Evolutionary conservation across 345 rosid genomes (phyloP).

Genomic region (Geranium brycei): DNA sequence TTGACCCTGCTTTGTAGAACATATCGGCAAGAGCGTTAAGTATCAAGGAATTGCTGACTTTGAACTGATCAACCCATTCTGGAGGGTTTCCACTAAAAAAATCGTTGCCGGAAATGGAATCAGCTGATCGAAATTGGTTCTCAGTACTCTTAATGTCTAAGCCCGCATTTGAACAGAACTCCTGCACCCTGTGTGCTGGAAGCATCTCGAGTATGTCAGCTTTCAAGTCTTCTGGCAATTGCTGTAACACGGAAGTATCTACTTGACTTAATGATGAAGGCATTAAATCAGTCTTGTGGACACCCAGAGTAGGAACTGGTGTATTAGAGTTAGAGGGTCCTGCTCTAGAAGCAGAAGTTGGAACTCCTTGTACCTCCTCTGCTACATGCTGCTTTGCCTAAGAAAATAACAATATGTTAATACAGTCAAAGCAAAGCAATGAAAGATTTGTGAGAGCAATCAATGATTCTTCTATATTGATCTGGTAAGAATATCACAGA

Average conservation of each 20-base stretch:
- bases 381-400: conserved; percentile 16
- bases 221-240: conserved; percentile 74
- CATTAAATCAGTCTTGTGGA: conserved; percentile 37
- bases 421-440: not conserved
- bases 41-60: conserved; percentile 33
- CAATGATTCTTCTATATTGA: not conserved
- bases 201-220: conserved; percentile 49
- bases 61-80: conserved; percentile 53
- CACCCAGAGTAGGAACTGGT: conserved; percentile 10
- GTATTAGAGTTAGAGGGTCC: conserved; percentile 15
- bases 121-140: conserved; percentile 17
- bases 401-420: not conserved
- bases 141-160: conserved; percentile 18
- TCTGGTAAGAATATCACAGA: not conserved
- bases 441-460: not conserved
- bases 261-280: conserved; percentile 78
- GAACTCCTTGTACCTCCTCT: conserved; percentile 11
- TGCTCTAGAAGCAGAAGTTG: conserved; percentile 12
- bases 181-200: conserved; percentile 43
- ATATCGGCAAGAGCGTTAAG: conserved; percentile 43
- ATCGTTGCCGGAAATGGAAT: conserved; percentile 12
- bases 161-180: conserved; percentile 19
- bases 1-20: conserved; percentile 35
- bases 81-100: conserved; percentile 81
- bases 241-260: conserved; percentile 59